Evolutionary conservation across 257 asterid species (phyloP).

Genomic region (Schizonepeta tenuifolia): DNA sequence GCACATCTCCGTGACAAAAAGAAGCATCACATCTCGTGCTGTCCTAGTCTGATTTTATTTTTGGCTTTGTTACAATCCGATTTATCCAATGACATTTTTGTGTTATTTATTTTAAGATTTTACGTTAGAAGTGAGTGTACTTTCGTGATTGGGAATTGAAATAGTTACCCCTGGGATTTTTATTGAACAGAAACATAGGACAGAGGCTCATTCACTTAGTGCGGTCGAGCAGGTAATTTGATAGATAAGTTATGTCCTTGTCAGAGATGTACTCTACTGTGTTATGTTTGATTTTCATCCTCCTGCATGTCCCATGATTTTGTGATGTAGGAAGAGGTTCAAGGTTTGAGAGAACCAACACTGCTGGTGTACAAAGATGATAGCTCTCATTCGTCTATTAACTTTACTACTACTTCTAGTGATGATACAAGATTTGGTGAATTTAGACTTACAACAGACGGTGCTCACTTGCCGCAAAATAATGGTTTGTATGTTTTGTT

Average conservation of each 20-base stretch:
- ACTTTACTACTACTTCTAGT: constrained; percentile 31
- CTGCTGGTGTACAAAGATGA: constrained; percentile 69
- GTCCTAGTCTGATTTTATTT: background rate
- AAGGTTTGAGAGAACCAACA: constrained; percentile 65
- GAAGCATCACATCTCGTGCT: background rate
- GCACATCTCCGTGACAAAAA: background rate
- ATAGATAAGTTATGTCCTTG: constrained; percentile 2
- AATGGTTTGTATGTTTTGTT: constrained; percentile 58
- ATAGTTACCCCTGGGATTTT: constrained; percentile 21
- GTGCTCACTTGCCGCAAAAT: constrained; percentile 28
- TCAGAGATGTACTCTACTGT: background rate
- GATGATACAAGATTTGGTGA: constrained; percentile 41
- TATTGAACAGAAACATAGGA: constrained; percentile 69
- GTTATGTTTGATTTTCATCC: constrained; percentile 10
- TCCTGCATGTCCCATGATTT: constrained; percentile 22
- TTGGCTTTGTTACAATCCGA: constrained; percentile 5
- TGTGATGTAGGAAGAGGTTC: constrained; percentile 57
- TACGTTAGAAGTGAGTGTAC: background rate
- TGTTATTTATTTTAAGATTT: background rate
- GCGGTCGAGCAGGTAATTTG: constrained; percentile 71
- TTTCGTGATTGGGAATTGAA: constrained; percentile 11
- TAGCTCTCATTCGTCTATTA: constrained; percentile 44
- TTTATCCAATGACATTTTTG: background rate
- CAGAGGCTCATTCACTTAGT: constrained; percentile 59
- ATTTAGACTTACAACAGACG: constrained; percentile 39